phyloP scores from a whole-genome alignment of 805 yeast genomes.

The Metschnikowia bowlesiae region DNA sequence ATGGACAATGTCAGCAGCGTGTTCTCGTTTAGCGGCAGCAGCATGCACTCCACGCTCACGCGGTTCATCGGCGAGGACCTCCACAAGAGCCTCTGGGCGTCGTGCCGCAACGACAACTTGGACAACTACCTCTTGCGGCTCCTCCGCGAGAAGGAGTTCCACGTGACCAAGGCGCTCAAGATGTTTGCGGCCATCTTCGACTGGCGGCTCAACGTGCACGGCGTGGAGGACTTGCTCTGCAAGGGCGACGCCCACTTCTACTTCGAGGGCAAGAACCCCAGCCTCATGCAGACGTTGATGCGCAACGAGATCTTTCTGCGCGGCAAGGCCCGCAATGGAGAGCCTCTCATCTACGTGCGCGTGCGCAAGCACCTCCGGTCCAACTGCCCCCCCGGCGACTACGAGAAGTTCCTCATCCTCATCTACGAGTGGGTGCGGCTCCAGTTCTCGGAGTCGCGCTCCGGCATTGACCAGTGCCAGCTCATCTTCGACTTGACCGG shows the following conservation, averaged over 20 bases:
- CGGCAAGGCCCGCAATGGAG: conserved; percentile 6
- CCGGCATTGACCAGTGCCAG: conserved; percentile 9
- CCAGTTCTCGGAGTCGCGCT: conserved; percentile 4
- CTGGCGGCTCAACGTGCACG: conserved; percentile 8
- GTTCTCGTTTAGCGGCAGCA: conserved; percentile 7
- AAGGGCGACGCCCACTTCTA: conserved; percentile 9
- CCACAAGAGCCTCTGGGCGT: conserved; percentile 12
- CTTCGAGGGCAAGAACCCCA: conserved; percentile 1
- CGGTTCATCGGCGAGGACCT: conserved; percentile 11
- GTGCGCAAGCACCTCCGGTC: conserved; percentile 7
- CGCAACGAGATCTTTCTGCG: conserved; percentile 7
- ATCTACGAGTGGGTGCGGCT: conserved; percentile 10
- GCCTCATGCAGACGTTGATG: conserved; percentile 5
- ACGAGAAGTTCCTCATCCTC: conserved; percentile 5
- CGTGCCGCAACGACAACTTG: conserved; percentile 7
- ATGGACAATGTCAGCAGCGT: conserved; percentile 1
- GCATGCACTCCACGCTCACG: conserved; percentile 2
- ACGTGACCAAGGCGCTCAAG: conserved; percentile 4
- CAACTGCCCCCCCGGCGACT: conserved; percentile 8
- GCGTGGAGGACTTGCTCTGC: conserved; percentile 8
- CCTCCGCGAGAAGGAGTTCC: conserved; percentile 6
- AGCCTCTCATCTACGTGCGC: conserved; percentile 6
- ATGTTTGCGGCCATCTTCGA: conserved; percentile 10
- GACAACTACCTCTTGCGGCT: conserved; percentile 12
- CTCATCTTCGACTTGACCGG: conserved; percentile 12